Base-by-base conservation (phyloP, 1,284 basidiomycete species). In the Fomes fomentarius region DNA sequence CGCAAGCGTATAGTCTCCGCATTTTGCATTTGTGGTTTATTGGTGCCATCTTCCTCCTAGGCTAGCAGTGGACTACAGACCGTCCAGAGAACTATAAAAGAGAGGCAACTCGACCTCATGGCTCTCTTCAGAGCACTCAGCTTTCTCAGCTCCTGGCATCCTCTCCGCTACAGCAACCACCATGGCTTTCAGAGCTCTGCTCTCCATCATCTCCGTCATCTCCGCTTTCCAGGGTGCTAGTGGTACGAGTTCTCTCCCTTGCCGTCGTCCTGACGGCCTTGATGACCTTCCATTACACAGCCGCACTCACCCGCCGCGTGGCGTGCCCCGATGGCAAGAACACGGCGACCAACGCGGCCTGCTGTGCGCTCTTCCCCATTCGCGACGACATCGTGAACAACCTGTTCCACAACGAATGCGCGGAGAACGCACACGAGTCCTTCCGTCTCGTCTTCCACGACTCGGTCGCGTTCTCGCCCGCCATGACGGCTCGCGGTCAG, bases 331-430 rank as follows among this genome's bases (percentile, higher is more conserved):
- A 57, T 34, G 59, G 59, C 25, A 38, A 47, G 17, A 56, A 68
- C 38, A 66, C 62, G 3, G 71, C 68, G 15, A 63, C 69, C 1
- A 71, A 74, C 52, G 67, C 58, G 26, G 72, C 71, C 15, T 75
- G 73, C 61, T 74, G 73, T 54, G 19, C 58, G 63, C 39, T 60
- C 60, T 30, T 68, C 66, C 65, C 66, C 61, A 37, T 47, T 30
- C 45, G 45, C 3, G 45, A 47, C 45, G 45, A 47, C 34, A 47
- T 47, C 45, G n/a, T 47, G 12, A 28, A 21, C 7, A 38, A 47
- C 24, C 24, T 47, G 21, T 47, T 47, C 34, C 45, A 47, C 34
- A 47, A 47, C 33, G 22, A 35, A 22, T 47, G 45, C 25, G 45
- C 45, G 1, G 45, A 47, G 34, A 25, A 47, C 15, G 45, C 45